These are phyloP conservation scores for Rhynchospora pubera DNA, from an alignment of 176 grass and related monocot species.

Conservation along the genomic window DNA sequence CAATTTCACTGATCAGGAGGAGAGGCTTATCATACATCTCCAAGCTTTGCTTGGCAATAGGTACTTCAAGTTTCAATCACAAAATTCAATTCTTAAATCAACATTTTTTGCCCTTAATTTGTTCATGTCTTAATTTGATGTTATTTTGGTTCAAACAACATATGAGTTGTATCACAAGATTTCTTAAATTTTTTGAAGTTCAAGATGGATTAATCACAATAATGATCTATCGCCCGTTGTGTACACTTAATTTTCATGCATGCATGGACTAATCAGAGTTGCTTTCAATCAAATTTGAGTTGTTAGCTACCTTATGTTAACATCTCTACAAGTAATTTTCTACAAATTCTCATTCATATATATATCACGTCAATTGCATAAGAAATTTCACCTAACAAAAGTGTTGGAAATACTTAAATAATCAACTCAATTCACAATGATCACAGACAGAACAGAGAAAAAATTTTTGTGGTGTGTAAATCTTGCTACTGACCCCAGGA, in stretches of 20 bases:
- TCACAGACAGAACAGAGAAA: slow-evolving; percentile 98
- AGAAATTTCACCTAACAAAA: not conserved
- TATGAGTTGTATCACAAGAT: not conserved
- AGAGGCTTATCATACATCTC: slow-evolving; percentile 89
- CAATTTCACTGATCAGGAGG: slow-evolving; percentile 86
- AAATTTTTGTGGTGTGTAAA: too few relatives aligned
- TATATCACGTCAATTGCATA: slow-evolving; percentile 14
- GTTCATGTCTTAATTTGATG: not conserved
- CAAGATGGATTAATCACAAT: not conserved
- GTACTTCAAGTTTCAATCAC: slow-evolving; percentile 21
- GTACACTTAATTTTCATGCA: not conserved
- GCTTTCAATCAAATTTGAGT: slow-evolving; percentile 7
- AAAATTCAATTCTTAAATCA: not conserved
- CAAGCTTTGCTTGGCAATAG: slow-evolving; percentile 90
- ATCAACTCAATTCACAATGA: slow-evolving; percentile 49
- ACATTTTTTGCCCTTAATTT: not conserved
- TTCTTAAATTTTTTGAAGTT: not conserved
- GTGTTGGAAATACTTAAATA: too few relatives aligned
- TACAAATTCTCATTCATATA: slow-evolving; percentile 2
- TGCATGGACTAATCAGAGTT: slow-evolving; percentile 19
- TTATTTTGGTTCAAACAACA: not conserved
- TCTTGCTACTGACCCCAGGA: too few relatives aligned
- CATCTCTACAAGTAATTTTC: slow-evolving; percentile 3
- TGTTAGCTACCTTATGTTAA: not conserved
- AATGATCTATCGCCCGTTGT: not conserved